Evolutionary conservation across 768 basidiomycete genomes (phyloP), one percentile per base, ranked within the genome.

Genomic region (Amanita exitialis): DNA sequence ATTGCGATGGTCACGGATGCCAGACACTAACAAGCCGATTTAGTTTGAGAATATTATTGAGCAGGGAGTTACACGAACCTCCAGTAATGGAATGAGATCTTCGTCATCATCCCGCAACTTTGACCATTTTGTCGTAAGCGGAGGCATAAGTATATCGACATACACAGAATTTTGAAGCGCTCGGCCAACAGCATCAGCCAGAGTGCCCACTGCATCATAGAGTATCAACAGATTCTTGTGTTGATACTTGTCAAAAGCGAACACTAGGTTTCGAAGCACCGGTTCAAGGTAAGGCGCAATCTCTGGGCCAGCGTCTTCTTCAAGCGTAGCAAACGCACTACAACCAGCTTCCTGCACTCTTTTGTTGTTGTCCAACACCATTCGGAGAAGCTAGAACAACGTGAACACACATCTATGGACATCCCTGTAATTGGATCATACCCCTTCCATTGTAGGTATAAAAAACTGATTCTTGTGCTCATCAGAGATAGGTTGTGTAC

Each of bases 261-360:
- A 82, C 34, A 98, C 94, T 48, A 99, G 75, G 66, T 97, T 97
- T 49, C 88, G 83, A 52, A 99, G 73, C 48, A 99, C 90, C 3
- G 94, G 94, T 59, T 95, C 93, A 13, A 98, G 82, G 69, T 87
- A 98, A 1, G 96, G 96, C 9, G 82, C 86, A 47, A 99, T 80
- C 58, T 89, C 86, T 2, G 76, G 61, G 2, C 92, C 95, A 4
- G 96, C 96, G 64, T 98, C 96, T 66, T 99, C 96, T 66, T 99
- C 96, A 9, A 98, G 78, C 13, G 96, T 98, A 10, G 96, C 96
- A 61, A 99, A 98, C 0, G 96, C 96, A 56, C 91, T 94, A 68
- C 96, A 99, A 7, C 96, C 96, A 3, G 96, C 96, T 68, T 99
- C 96, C 70, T 99, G 96, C 1, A 99, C 96, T 21, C 93, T 87